A percentile compares a stretch with the other conserved stretches of the same genome.
phyloP scores from a whole-genome alignment of 108 stramenopile species.

The Thalassiosira profunda region DNA sequence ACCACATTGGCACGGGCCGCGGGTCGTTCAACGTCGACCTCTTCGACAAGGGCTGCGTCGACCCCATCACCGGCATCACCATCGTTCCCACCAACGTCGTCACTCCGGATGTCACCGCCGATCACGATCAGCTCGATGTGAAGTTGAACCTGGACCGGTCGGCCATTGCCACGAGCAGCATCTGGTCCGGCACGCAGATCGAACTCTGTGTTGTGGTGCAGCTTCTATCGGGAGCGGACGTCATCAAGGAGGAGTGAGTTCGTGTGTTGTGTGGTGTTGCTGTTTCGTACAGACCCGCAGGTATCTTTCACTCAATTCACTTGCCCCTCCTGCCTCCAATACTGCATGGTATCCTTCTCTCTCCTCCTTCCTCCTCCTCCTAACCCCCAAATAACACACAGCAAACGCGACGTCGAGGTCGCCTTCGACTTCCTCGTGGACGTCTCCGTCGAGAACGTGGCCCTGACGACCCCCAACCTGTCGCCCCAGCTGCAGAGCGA shows the following conservation, averaged over 20 bases:
- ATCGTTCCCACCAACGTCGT: neutral
- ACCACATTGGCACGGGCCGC: constrained; percentile 4
- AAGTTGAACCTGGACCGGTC: constrained; percentile 17
- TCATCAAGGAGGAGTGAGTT: constrained; percentile 41
- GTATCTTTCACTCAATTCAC: too few relatives aligned
- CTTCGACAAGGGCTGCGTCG: constrained; percentile 22
- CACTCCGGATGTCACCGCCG: neutral
- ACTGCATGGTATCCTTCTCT: too few relatives aligned
- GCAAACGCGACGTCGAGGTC: too few relatives aligned
- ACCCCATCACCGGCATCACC: constrained; percentile 16
- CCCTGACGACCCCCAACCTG: too few relatives aligned
- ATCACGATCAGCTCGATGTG: constrained; percentile 24
- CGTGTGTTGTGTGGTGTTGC: too few relatives aligned
- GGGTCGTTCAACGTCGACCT: constrained; percentile 9
- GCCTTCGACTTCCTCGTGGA: too few relatives aligned
- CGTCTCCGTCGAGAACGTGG: too few relatives aligned
- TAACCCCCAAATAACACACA: too few relatives aligned
- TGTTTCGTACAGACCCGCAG: too few relatives aligned
- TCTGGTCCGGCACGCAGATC: constrained; percentile 22
- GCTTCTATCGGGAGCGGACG: constrained; percentile 8
- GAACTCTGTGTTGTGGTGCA: constrained; percentile 33
- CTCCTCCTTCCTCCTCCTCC: too few relatives aligned
- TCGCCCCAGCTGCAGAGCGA: too few relatives aligned
- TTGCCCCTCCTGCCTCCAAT: too few relatives aligned
- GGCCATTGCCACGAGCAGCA: constrained; percentile 6